These are phyloP conservation scores for Gilbertella persicaria DNA, from an alignment of 371 early-diverging fungal species.

Conservation along the genomic window DNA sequence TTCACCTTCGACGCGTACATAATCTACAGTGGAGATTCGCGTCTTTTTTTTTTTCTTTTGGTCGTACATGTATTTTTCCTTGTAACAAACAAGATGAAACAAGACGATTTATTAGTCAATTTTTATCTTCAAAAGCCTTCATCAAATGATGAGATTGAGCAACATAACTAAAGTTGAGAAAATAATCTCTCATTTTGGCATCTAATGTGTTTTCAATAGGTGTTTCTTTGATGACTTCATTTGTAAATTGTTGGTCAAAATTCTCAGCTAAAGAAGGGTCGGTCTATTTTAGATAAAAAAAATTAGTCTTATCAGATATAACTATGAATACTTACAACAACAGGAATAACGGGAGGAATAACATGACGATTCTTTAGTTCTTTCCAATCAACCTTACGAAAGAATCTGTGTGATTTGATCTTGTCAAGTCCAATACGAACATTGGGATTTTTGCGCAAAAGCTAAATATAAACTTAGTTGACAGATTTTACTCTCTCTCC, in stretches of 20 bases:
- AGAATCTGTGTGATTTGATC: slow-evolving; percentile 87
- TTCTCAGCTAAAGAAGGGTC: slow-evolving; percentile 51
- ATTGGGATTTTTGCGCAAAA: slow-evolving; percentile 72
- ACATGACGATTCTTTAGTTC: slow-evolving; percentile 61
- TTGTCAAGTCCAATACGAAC: slow-evolving; percentile 69
- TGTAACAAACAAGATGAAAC: not conserved
- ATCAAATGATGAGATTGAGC: slow-evolving; percentile 28
- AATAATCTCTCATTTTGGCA: slow-evolving; percentile 40
- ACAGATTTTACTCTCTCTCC: too few species aligned
- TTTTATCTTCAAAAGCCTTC: slow-evolving; percentile 13
- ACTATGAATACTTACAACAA: slow-evolving; percentile 49
- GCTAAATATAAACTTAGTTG: slow-evolving; percentile 28
- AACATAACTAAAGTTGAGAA: slow-evolving; percentile 49
- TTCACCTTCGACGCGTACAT: not conserved
- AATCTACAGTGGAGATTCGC: not conserved
- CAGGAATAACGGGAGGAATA: slow-evolving; percentile 76
- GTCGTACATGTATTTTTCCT: not conserved
- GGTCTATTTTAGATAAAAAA: slow-evolving; percentile 27
- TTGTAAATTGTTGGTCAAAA: slow-evolving; percentile 50
- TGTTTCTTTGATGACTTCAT: slow-evolving; percentile 41
- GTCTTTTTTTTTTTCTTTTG: not conserved
- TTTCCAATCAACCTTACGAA: slow-evolving; percentile 85
- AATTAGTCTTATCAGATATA: not conserved
- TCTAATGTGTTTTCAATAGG: slow-evolving; percentile 35
- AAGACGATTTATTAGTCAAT: not conserved